phyloP scores from a whole-genome alignment of 164 flowering plant genomes.

The Platanus orientalis region DNA sequence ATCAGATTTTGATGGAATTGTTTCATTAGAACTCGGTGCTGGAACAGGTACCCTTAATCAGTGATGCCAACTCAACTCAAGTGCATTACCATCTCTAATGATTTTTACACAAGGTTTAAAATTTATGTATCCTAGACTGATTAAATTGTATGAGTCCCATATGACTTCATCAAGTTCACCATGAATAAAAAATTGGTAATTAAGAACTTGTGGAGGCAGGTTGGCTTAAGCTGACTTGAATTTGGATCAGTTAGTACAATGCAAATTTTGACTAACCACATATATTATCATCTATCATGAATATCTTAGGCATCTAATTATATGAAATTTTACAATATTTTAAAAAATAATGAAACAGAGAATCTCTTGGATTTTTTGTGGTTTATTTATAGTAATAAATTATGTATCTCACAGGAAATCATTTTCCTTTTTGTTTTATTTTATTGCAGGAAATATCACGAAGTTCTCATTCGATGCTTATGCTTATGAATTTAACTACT shows the following conservation, averaged over 20 bases:
- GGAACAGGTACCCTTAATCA: constrained; percentile 72
- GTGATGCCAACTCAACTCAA: not conserved
- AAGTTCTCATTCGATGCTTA: too few relatives aligned
- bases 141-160: not conserved
- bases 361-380: too few relatives aligned
- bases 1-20: constrained; percentile 49
- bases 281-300: too few relatives aligned
- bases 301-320: too few relatives aligned
- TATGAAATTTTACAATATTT: too few relatives aligned
- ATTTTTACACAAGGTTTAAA: not conserved
- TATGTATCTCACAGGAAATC: too few relatives aligned
- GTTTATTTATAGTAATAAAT: too few relatives aligned
- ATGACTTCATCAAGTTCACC: not conserved
- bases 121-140: not conserved
- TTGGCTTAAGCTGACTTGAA: not conserved
- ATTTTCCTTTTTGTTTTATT: too few relatives aligned
- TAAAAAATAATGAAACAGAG: too few relatives aligned
- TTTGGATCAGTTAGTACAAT: not conserved
- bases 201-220: not conserved
- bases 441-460: too few relatives aligned
- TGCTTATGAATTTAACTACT: too few relatives aligned
- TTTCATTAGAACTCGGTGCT: constrained; percentile 81
- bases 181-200: too few relatives aligned
- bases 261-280: not conserved
- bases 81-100: not conserved